A percentile compares a stretch with the other conserved stretches of the same genome.
phyloP scores from a whole-genome alignment of 2,329 filamentous ascomycete genomes.

The Neurospora crassa region DNA sequence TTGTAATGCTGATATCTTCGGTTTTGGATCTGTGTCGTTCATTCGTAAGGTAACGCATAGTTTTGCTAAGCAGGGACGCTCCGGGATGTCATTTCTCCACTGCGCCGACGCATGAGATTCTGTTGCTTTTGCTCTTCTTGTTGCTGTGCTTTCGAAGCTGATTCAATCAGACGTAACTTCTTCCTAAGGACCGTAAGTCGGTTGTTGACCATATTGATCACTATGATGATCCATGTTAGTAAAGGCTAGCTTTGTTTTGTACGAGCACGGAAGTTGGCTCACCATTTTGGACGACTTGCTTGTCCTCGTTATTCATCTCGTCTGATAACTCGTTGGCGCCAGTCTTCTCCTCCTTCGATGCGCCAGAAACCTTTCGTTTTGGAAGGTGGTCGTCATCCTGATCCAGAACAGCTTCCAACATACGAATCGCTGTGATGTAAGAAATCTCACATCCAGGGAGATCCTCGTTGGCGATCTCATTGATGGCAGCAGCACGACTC shows the following conservation, averaged over 20 bases:
- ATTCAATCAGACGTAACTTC: conserved; percentile 52
- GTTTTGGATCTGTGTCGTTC: background rate
- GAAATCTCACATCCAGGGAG: conserved; percentile 80
- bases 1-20: background rate
- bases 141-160: conserved; percentile 41
- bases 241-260: background rate
- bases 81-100: conserved; percentile 46
- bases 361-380: conserved; percentile 27
- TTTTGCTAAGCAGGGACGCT: conserved; percentile 31
- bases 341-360: conserved; percentile 33
- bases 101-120: conserved; percentile 36
- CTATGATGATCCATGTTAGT: conserved; percentile 27
- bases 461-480: conserved; percentile 89
- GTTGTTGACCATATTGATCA: conserved; percentile 53
- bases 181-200: conserved; percentile 47
- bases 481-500: conserved; percentile 88
- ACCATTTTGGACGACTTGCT: conserved; percentile 66
- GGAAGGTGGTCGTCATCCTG: conserved; percentile 54
- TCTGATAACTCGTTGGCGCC: conserved; percentile 29
- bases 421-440: conserved; percentile 85
- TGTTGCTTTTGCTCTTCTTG: conserved; percentile 27
- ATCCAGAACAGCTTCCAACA: conserved; percentile 91
- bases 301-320: conserved; percentile 57
- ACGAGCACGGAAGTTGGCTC: conserved; percentile 25
- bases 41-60: background rate